A percentile compares a stretch with the other conserved stretches of the same genome.
Conservation (phyloP, 805 yeast species). For the Yamadazyma akitaensis region DNA sequence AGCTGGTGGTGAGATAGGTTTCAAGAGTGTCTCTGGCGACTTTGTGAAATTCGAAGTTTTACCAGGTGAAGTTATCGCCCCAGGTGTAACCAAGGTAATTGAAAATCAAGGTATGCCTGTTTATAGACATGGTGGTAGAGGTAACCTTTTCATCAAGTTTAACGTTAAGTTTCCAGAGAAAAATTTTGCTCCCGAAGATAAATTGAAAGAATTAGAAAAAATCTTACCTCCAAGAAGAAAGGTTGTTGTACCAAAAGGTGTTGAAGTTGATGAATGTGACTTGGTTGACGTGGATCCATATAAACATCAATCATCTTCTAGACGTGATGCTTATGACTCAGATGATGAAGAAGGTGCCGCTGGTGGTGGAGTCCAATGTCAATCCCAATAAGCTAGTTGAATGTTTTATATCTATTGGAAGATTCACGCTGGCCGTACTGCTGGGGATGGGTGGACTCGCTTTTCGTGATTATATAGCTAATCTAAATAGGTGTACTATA, state of each 20-base stretch:
- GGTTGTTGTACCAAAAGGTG: constrained; percentile 62
- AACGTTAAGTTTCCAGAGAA: constrained; percentile 82
- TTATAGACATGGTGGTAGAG: constrained; percentile 80
- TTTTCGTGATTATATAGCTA: neutral
- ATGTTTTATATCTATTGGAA: neutral
- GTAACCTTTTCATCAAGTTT: constrained; percentile 84
- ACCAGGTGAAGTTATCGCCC: constrained; percentile 92
- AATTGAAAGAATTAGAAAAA: constrained; percentile 66
- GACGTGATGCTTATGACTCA: constrained; percentile 44
- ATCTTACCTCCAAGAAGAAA: constrained; percentile 76
- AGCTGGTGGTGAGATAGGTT: constrained; percentile 89
- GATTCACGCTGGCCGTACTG: neutral
- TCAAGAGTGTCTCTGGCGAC: constrained; percentile 90
- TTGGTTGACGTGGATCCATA: constrained; percentile 65
- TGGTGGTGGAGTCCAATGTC: constrained; percentile 85
- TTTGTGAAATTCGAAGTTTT: constrained; percentile 76
- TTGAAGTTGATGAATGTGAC: constrained; percentile 77
- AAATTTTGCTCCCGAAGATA: constrained; percentile 71
- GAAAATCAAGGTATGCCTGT: constrained; percentile 98
- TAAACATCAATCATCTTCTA: constrained; percentile 46
- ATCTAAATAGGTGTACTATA: neutral
- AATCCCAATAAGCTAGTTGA: constrained; percentile 64
- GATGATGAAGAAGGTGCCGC: constrained; percentile 51
- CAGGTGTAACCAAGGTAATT: constrained; percentile 76
- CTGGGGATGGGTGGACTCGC: neutral